These are phyloP conservation scores for Emergomyces orientalis DNA, from an alignment of 2,329 filamentous ascomycete genomes.

Conservation along the genomic window DNA sequence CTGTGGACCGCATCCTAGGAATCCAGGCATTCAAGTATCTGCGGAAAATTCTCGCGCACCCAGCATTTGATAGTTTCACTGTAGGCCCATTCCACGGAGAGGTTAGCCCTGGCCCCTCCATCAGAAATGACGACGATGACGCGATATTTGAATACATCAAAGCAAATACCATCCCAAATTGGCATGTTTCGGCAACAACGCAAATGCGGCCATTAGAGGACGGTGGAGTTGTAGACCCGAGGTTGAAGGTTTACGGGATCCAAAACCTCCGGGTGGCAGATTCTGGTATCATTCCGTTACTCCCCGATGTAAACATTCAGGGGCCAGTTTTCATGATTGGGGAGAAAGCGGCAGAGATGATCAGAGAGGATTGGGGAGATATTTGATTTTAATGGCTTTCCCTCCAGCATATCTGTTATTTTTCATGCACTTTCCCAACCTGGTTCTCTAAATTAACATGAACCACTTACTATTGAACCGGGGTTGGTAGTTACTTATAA, in stretches of 20 bases:
- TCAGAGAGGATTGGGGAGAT: constrained; percentile 8
- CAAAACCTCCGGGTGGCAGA: constrained; percentile 14
- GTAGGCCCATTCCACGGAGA: constrained; percentile 17
- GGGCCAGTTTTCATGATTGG: constrained; percentile 17
- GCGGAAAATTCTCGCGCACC: constrained; percentile 19
- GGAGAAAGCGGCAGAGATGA: constrained; percentile 14
- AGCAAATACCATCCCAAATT: constrained; percentile 13
- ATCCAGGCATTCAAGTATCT: constrained; percentile 21
- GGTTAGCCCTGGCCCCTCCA: constrained; percentile 17
- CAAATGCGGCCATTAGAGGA: constrained; percentile 14
- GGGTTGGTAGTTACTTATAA: neutral
- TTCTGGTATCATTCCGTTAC: constrained; percentile 15
- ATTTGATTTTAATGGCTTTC: neutral
- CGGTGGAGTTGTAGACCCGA: constrained; percentile 15
- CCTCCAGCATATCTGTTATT: neutral
- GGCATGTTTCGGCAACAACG: constrained; percentile 11
- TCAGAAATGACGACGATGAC: constrained; percentile 19
- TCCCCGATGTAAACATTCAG: constrained; percentile 14
- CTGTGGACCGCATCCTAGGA: constrained; percentile 16
- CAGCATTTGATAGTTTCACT: constrained; percentile 13
- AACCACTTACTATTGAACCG: neutral
- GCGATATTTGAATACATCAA: constrained; percentile 20
- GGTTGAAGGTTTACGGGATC: constrained; percentile 15
- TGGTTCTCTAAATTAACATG: neutral
- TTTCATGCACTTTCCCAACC: neutral